These are phyloP conservation scores for Trichoderma gracile DNA, from an alignment of 2,329 filamentous ascomycete genomes.

Conservation along the genomic window DNA sequence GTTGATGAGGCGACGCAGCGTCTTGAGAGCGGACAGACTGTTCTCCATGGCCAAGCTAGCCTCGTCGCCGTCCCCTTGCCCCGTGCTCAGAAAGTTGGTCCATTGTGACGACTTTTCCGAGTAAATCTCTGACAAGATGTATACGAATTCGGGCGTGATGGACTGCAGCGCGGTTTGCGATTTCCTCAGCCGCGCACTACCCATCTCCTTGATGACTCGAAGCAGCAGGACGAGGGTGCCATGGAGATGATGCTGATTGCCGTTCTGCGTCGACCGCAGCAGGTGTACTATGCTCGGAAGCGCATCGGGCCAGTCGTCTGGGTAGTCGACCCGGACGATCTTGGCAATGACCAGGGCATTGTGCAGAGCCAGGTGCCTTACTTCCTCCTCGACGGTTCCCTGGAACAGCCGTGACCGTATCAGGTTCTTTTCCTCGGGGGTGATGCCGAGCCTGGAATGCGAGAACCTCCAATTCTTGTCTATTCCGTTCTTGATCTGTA, in stretches of 20 bases:
- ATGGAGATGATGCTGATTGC: conserved; percentile 65
- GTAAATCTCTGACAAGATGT: conserved; percentile 77
- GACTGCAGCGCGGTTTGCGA: conserved; percentile 76
- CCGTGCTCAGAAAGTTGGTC: conserved; percentile 60
- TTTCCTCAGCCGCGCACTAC: conserved; percentile 72
- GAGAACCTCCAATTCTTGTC: conserved; percentile 84
- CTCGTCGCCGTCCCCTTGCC: conserved; percentile 58
- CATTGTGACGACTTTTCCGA: conserved; percentile 70
- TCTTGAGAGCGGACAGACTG: conserved; percentile 76
- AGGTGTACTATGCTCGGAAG: conserved; percentile 62
- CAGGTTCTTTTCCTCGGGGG: conserved; percentile 70
- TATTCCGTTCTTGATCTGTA: conserved; percentile 95
- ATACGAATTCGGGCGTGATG: conserved; percentile 80
- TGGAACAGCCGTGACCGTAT: conserved; percentile 77
- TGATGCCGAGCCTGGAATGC: conserved; percentile 61
- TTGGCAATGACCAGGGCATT: conserved; percentile 88
- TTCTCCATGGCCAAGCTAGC: conserved; percentile 68
- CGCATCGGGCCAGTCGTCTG: conserved; percentile 75
- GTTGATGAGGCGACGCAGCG: conserved; percentile 75
- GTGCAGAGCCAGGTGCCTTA: conserved; percentile 75
- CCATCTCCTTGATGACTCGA: conserved; percentile 86
- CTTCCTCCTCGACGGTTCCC: conserved; percentile 74
- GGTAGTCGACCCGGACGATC: conserved; percentile 86
- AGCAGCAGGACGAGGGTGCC: conserved; percentile 76
- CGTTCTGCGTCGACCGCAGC: conserved; percentile 55